Evolutionary conservation across 257 asterid species (phyloP), one percentile per base, ranked within the genome.

Genomic region (Voacanga thouarsii): DNA sequence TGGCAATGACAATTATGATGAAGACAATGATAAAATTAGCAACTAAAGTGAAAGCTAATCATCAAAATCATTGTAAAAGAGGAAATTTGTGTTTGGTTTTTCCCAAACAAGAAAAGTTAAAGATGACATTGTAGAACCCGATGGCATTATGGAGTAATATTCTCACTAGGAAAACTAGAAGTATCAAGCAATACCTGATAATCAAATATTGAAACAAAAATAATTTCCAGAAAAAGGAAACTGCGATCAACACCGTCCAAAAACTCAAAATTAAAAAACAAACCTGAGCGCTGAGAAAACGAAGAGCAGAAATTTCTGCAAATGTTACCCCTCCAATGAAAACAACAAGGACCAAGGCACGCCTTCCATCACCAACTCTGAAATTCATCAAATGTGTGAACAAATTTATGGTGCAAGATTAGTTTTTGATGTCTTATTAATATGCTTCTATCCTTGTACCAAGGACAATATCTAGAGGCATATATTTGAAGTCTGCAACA

Each of bases 281-380:
- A 60, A 89, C 99, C 97, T 93, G 97, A 77, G 96, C 83, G 84
- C 96, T 89, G 78, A 93, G 96, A 82, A 91, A 93, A 47, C 99
- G 98, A 81, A 96, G 98, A 69, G 99, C 98, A 77, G 98, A 90
- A 41, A 93, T 93, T 88, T 96, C 99, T 55, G 99, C 99, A 82
- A 89, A 89, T 23, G 99, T 95, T 74, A 95, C 99, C 74, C 98
- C 99, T 65, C 99, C 99, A 81, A 96, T 84, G 71, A 96, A 96
- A 82, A 96, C 98, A 37, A 96, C 98, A 33, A 93, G 96, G 87
- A 96, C 95, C 80, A 96, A 77, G 65, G 93, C 87, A 16, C 99
- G 98, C 82, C 96, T 90, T 82, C 98, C 99, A 78, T 88, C 92
- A 44, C 88, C 90, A 80, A 86, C 82, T 79, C 98, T 93, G 90